Conservation (phyloP, 129 eudicot genomes). For the Deinandra increscens region DNA sequence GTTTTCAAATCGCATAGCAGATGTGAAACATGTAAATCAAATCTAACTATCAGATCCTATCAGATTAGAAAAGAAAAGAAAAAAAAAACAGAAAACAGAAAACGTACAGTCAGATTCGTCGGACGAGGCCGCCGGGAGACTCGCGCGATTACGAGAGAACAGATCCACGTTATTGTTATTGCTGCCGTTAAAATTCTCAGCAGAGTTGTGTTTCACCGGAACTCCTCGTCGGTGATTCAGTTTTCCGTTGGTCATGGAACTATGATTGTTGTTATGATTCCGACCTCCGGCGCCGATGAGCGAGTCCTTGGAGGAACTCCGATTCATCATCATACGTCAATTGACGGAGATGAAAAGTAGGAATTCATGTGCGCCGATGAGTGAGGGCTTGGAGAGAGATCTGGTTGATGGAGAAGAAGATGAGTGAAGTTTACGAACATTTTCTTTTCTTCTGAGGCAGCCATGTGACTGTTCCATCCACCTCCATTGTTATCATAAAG, state of each 20-base stretch:
- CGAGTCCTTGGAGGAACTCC: slow-evolving; percentile 47
- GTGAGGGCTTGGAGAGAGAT: too few species aligned
- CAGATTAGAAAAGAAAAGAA: neutral
- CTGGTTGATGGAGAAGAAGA: slow-evolving; percentile 21
- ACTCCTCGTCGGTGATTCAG: slow-evolving; percentile 46
- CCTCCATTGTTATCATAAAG: neutral
- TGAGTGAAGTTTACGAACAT: slow-evolving; percentile 17
- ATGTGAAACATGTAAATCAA: neutral
- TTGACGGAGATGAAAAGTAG: neutral
- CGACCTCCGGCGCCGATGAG: slow-evolving; percentile 30
- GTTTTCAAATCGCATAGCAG: neutral
- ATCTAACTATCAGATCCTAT: neutral
- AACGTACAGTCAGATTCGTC: slow-evolving; percentile 61
- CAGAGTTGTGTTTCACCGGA: slow-evolving; percentile 32
- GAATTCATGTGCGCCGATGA: too few species aligned
- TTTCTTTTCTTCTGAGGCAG: slow-evolving; percentile 3
- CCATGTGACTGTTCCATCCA: slow-evolving; percentile 22
- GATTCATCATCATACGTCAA: slow-evolving; percentile 39
- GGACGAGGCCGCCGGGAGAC: slow-evolving; percentile 48
- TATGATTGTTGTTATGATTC: slow-evolving; percentile 24
- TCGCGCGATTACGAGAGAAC: slow-evolving; percentile 64
- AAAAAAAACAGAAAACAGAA: neutral
- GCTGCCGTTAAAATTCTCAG: slow-evolving; percentile 23
- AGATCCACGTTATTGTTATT: slow-evolving; percentile 61
- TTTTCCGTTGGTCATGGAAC: slow-evolving; percentile 16